phyloP scores from a whole-genome alignment of 805 yeast genomes.

The Suhomyces xylopsoci region DNA sequence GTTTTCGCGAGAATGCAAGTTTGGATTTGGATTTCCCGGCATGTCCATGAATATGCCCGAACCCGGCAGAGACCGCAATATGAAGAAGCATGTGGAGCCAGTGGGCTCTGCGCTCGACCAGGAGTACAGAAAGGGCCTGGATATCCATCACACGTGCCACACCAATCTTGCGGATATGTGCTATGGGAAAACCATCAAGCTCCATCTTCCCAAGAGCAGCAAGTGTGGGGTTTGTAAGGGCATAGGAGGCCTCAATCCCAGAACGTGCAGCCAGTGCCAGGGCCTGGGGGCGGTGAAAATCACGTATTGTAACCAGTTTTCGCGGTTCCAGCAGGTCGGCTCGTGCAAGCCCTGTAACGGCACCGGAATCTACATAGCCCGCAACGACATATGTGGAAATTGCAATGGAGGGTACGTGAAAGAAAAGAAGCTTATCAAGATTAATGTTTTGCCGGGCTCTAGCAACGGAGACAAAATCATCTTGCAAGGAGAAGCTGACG shows the following conservation, averaged over 20 bases:
- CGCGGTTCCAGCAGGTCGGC: constrained; percentile 34
- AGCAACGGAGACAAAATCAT: constrained; percentile 50
- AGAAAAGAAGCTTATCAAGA: constrained; percentile 49
- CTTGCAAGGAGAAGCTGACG: constrained; percentile 63
- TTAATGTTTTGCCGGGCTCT: constrained; percentile 57
- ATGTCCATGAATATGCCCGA: constrained; percentile 3
- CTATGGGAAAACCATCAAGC: constrained; percentile 53
- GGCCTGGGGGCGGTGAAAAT: constrained; percentile 50
- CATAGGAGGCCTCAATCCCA: constrained; percentile 44
- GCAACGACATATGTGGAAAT: constrained; percentile 20
- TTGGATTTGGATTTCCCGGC: constrained; percentile 4
- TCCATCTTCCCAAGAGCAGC: constrained; percentile 50
- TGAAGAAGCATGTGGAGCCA: constrained; percentile 20
- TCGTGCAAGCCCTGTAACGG: constrained; percentile 36
- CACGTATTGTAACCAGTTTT: constrained; percentile 39
- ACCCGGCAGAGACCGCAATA: constrained; percentile 1
- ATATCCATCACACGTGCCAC: constrained; percentile 53
- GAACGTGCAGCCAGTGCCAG: constrained; percentile 35
- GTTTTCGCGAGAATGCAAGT: constrained; percentile 14
- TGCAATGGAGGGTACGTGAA: constrained; percentile 42
- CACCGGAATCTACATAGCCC: constrained; percentile 24
- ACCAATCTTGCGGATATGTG: constrained; percentile 57
- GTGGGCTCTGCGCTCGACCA: constrained; percentile 11
- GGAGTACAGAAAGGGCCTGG: constrained; percentile 41
- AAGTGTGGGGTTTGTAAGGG: constrained; percentile 53